These are phyloP conservation scores for Bisporella sp. DNA, from an alignment of 2,329 filamentous ascomycete species.

Conservation along the genomic window DNA sequence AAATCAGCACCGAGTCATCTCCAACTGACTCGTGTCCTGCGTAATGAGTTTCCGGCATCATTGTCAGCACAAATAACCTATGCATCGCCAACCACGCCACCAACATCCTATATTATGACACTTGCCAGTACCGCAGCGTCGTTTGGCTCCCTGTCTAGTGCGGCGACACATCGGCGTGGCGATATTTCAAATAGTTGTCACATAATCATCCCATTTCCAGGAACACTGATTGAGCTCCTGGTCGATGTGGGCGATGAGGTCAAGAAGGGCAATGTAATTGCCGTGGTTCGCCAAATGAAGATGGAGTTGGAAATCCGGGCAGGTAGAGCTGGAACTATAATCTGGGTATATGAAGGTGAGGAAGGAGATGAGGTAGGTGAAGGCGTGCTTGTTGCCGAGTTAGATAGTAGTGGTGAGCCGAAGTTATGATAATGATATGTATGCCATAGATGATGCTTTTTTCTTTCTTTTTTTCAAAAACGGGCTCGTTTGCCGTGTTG, in stretches of 20 bases:
- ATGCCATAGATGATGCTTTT: no score
- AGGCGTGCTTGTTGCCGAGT: slow-evolving; percentile 17
- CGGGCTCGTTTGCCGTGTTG: no score
- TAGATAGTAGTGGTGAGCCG: slow-evolving; percentile 9
- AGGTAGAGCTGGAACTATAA: slow-evolving; percentile 14
- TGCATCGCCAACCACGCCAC: slow-evolving; percentile 38
- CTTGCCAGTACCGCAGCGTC: slow-evolving; percentile 34
- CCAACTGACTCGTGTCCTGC: slow-evolving; percentile 43
- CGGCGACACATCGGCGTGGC: slow-evolving; percentile 40
- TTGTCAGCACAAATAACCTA: slow-evolving; percentile 44
- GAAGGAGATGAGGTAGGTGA: slow-evolving; percentile 23
- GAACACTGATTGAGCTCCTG: slow-evolving; percentile 51
- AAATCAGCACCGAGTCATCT: slow-evolving; percentile 39
- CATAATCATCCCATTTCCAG: slow-evolving; percentile 48
- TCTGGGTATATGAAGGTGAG: slow-evolving; percentile 22
- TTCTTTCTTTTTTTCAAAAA: no score
- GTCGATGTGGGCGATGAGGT: slow-evolving; percentile 45
- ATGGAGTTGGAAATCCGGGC: slow-evolving; percentile 58
- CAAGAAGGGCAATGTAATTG: slow-evolving; percentile 44
- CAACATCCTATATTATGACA: slow-evolving; percentile 35
- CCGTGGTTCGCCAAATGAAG: slow-evolving; percentile 60
- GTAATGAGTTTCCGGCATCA: slow-evolving; percentile 52
- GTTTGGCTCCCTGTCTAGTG: slow-evolving; percentile 43
- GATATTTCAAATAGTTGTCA: slow-evolving; percentile 43
- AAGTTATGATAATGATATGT: slow-evolving; percentile 6